Evolutionary conservation across 139 green algal species (phyloP).

Genomic region (Chlamydomonas incerta): DNA sequence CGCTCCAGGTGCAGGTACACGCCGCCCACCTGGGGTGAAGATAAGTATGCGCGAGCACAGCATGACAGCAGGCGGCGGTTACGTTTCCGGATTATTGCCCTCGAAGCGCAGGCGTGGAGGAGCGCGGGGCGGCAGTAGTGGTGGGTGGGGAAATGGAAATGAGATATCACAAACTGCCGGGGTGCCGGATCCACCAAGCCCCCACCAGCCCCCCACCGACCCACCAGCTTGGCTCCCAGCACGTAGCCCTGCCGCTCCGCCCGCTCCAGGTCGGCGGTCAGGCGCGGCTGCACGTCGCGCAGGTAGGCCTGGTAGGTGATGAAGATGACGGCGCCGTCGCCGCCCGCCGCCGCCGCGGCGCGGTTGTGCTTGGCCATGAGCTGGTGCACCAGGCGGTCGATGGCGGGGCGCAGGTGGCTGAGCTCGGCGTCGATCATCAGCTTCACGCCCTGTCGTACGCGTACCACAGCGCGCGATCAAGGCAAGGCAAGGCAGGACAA

Average conservation of each 20-base stretch:
- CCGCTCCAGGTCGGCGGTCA: slow-evolving; percentile 79
- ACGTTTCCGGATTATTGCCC: too few species aligned
- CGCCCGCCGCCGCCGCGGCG: neutral
- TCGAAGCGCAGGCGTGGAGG: too few species aligned
- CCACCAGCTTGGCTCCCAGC: slow-evolving; percentile 86
- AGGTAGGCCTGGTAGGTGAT: slow-evolving; percentile 92
- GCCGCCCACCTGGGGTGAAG: slow-evolving; percentile 73
- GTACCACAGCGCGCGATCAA: too few species aligned
- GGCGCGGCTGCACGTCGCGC: slow-evolving; percentile 65
- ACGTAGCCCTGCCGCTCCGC: slow-evolving; percentile 66
- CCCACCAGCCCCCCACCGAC: slow-evolving; percentile 51
- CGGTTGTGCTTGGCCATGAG: slow-evolving; percentile 83
- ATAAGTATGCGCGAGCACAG: too few species aligned
- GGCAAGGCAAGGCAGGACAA: too few species aligned
- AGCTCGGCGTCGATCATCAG: slow-evolving; percentile 47
- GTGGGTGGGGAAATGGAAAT: too few species aligned
- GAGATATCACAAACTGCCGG: too few species aligned
- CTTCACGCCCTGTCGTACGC: slow-evolving; percentile 44
- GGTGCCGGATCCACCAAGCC: too few species aligned
- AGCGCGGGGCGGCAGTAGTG: too few species aligned
- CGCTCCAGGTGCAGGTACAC: slow-evolving; percentile 82
- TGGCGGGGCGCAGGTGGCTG: slow-evolving; percentile 59
- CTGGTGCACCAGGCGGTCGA: slow-evolving; percentile 81
- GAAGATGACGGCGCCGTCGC: slow-evolving; percentile 53
- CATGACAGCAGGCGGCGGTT: too few species aligned